These are phyloP conservation scores for Phoenix dactylifera DNA, from an alignment of 176 grass and related monocot genomes.

Conservation along the genomic window DNA sequence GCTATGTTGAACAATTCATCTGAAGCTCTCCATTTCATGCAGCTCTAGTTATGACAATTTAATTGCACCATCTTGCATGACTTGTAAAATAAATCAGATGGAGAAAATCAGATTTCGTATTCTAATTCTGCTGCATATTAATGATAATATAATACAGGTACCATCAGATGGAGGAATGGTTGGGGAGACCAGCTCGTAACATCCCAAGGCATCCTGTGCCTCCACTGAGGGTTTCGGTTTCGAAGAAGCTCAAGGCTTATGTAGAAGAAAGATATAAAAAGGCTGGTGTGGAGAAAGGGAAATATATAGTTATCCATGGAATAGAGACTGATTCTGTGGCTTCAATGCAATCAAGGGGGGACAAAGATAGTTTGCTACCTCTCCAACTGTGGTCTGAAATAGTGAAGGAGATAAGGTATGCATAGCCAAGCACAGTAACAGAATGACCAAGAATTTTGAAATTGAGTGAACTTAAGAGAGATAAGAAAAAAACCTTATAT, in stretches of 20 bases:
- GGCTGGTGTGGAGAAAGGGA: slow-evolving; percentile 58
- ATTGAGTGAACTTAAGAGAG: no score
- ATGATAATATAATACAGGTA: slow-evolving; percentile 39
- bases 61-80: no score
- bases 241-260: slow-evolving; percentile 63
- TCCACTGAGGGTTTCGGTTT: slow-evolving; percentile 72
- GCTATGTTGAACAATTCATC: no score
- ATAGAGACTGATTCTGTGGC: slow-evolving; percentile 78
- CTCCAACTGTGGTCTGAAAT: slow-evolving; percentile 67
- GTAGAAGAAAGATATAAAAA: slow-evolving; percentile 60
- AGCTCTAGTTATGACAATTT: no score
- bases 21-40: no score
- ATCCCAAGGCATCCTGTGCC: slow-evolving; percentile 46
- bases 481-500: no score
- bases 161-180: slow-evolving; percentile 65
- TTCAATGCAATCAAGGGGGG: slow-evolving; percentile 70
- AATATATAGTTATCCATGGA: slow-evolving; percentile 74
- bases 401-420: slow-evolving; percentile 55
- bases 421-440: neutral
- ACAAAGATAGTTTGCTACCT: slow-evolving; percentile 65
- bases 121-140: no score
- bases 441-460: no score
- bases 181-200: slow-evolving; percentile 49
- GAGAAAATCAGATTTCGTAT: no score
- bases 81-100: no score